Evolutionary conservation across 306 rosid species (phyloP), one percentile per base, ranked within the genome.

Genomic region (Canavalia gladiata): DNA sequence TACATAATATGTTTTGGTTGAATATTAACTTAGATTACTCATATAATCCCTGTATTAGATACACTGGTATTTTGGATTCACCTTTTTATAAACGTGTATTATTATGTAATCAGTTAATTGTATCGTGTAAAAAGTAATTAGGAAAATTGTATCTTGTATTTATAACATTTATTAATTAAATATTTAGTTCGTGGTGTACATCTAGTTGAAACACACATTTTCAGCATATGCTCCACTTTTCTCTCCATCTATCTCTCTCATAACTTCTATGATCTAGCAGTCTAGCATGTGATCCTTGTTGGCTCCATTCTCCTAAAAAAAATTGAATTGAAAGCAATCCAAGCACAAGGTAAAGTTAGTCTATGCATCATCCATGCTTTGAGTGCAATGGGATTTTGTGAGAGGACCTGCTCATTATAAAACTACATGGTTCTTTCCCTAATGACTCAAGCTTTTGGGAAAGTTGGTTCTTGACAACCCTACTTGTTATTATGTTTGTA

Each of bases 21-120:
- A 47, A 33, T 76, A 33, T 47, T 74, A 60, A n/a, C 59, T n/a
- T 75, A 33, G 71, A 60, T 45, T 60, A 59, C 1, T 49, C 62
- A 60, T 60, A 46, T 18, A 18, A 75, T 45, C 68, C 59, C 28
- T 63, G 18, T 33, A 31, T 47, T 60, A 62, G 80, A 62, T 47
- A 11, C 43, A 30, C 12, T 49, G 13, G 4, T 63, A 76, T 49
- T 47, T 76, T 47, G 8, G 54, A 56, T 43, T 57, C 39, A 41
- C 29, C 28, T 50, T 34, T 66, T 39, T 2, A 65, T 9, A 46
- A 46, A 45, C 29, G 8, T 43, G 74, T 28, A 68, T 45, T 67
- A 67, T 37, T 68, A 29, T 45, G 56, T 29, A 45, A 68, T 46
- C 1, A 37, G 54, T 67, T 43, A 34, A 42, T 28, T 43, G 74